Evolutionary conservation across 164 flowering plant species (phyloP), one percentile per base, ranked within the genome.

Genomic region (Berberis vulgaris): DNA sequence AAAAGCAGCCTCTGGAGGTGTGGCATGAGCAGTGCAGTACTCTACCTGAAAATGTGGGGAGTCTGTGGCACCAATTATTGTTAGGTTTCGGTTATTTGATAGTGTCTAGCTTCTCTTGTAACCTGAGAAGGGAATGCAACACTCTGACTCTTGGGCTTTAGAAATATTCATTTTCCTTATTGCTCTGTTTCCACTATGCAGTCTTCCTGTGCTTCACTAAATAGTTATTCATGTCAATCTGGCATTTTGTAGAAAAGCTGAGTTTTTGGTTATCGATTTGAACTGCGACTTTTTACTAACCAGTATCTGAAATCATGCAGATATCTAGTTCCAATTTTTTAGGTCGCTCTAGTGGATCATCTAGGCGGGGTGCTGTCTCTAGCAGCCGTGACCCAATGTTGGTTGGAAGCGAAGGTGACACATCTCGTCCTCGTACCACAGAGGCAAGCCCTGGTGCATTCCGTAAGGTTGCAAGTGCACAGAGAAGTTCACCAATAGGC

Each of bases 381-480:
- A 80, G 89, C 73, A 86, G 85, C 69, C 94, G 82, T 43, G 96
- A 89, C 26, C 77, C 79, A 59, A 59, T 74, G 49, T 53, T 73
- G 6, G 26, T 26, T 26, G 26, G 26, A 26, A 80, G 74, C 61
- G 96, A 85, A 45, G 74, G 80, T 63, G 96, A 87, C 47, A 78
- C 71, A 43, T 65, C 81, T 65, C 88, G 80, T 3, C 68, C 84
- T 52, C 87, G 87, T 41, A 78, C 89, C 2, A 75, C 88, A 11
- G 98, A 87, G 44, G 87, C 86, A 3, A 86, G 91, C 68, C 84
- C 92, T 39, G 87, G 84, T 44, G 83, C 81, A n/a, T 64, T 73
- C 10, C 78, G 76, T 60, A 88, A 73, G 73, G 66, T 80, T 43
- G 71, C 83, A 13, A 77, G 86, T 65, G 86, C 77, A n/a, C 97